Conservation (phyloP, 2,329 filamentous ascomycete genomes). For the Annulohypoxylon truncatum region DNA sequence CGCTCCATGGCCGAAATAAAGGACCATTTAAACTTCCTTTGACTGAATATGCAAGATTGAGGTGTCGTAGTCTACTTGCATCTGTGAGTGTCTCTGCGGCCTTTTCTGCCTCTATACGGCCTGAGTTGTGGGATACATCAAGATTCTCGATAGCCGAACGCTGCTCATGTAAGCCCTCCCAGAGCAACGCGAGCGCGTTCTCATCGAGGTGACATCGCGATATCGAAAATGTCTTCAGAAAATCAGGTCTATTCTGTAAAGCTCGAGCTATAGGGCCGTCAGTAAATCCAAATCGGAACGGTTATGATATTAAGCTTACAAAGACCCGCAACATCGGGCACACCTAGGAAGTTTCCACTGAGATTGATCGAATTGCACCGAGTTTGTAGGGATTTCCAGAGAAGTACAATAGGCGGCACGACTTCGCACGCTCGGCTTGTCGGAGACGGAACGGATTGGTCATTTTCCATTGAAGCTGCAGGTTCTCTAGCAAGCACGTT, state of each 20-base stretch:
- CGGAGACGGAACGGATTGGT: constrained; percentile 8
- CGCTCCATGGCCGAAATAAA: constrained; percentile 59
- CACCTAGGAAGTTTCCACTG: constrained; percentile 61
- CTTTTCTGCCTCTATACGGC: constrained; percentile 61
- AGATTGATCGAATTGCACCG: constrained; percentile 64
- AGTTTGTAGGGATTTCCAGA: constrained; percentile 60
- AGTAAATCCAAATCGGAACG: background rate
- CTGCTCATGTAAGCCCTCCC: constrained; percentile 60
- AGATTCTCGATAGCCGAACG: constrained; percentile 59
- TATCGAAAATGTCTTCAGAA: constrained; percentile 62
- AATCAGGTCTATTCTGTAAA: constrained; percentile 50
- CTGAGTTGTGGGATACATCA: constrained; percentile 65
- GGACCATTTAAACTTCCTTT: constrained; percentile 59
- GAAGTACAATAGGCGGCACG: constrained; percentile 61
- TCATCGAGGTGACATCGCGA: constrained; percentile 65
- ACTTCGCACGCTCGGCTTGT: constrained; percentile 52
- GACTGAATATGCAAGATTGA: constrained; percentile 64
- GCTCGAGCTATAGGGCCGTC: constrained; percentile 41
- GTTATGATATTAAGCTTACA: constrained; percentile 50
- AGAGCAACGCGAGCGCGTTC: constrained; percentile 59
- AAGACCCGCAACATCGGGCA: constrained; percentile 61
- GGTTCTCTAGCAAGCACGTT: constrained; percentile 53
- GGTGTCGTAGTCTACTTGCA: constrained; percentile 57
- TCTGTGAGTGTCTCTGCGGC: constrained; percentile 59
- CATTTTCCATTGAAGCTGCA: constrained; percentile 22